phyloP scores from a whole-genome alignment of 2,329 filamentous ascomycete species.

The Apiospora hydei region DNA sequence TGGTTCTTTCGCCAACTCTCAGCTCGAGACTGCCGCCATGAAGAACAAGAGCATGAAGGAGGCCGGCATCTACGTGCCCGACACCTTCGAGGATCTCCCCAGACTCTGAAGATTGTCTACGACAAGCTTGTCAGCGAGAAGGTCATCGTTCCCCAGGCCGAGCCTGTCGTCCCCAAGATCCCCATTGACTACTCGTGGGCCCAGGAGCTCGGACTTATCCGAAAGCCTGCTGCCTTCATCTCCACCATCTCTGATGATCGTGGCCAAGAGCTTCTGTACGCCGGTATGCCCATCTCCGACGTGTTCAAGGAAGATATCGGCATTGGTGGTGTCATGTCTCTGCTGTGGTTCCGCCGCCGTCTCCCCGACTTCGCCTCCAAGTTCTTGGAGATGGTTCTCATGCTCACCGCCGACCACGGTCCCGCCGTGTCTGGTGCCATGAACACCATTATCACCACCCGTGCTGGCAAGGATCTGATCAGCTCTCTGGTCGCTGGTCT shows the following conservation, averaged over 20 bases:
- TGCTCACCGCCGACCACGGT: slow-evolving; percentile 99
- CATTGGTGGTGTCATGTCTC: slow-evolving; percentile 99
- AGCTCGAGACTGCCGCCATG: slow-evolving; percentile 93
- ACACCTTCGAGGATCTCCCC: slow-evolving; percentile 95
- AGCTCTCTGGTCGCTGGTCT: slow-evolving; percentile 95
- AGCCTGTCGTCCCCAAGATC: slow-evolving; percentile 97
- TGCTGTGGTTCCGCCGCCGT: slow-evolving; percentile 98
- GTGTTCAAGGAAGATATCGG: slow-evolving; percentile 99
- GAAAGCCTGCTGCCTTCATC: slow-evolving; percentile 99
- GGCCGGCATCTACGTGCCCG: slow-evolving; percentile 91
- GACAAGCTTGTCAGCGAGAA: slow-evolving; percentile 85
- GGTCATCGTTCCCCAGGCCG: slow-evolving; percentile 82
- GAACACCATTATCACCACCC: slow-evolving; percentile 99
- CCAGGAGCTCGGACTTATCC: slow-evolving; percentile 98
- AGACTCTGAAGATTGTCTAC: slow-evolving; percentile 80
- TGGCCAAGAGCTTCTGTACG: slow-evolving; percentile 98
- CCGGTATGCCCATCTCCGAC: slow-evolving; percentile 99
- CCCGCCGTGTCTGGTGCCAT: slow-evolving; percentile 99
- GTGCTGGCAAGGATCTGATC: slow-evolving; percentile 99
- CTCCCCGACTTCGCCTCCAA: slow-evolving; percentile 96
- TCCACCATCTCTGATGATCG: slow-evolving; percentile 99
- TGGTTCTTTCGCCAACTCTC: slow-evolving; percentile 98
- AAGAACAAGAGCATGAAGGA: slow-evolving; percentile 99
- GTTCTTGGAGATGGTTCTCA: slow-evolving; percentile 99
- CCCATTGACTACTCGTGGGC: slow-evolving; percentile 99